These are phyloP conservation scores for Botryosphaeria dothidea DNA, from an alignment of 2,329 filamentous ascomycete genomes.

Conservation along the genomic window DNA sequence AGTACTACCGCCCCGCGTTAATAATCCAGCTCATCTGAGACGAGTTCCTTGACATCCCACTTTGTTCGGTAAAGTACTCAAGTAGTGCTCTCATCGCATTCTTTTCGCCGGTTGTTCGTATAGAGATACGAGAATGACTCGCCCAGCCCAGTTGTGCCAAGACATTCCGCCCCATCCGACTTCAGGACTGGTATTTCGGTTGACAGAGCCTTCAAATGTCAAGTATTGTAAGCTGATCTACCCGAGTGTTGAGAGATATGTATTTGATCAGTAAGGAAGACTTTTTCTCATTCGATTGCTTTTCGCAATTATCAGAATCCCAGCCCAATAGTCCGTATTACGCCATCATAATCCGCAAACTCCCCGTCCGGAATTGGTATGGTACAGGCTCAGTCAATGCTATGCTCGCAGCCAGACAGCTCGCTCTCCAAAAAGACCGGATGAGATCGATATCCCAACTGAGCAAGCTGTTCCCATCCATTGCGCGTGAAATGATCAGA, in stretches of 20 bases:
- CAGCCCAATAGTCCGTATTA: slow-evolving; percentile 18
- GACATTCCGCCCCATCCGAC: no score
- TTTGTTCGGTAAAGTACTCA: no score
- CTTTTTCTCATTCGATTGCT: slow-evolving; percentile 14
- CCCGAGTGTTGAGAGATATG: background rate
- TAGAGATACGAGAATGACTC: no score
- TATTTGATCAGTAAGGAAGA: background rate
- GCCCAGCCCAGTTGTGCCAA: no score
- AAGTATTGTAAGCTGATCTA: no score
- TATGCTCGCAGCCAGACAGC: slow-evolving; percentile 7
- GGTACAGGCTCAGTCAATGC: slow-evolving; percentile 18
- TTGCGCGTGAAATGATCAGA: background rate
- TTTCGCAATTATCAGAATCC: slow-evolving; percentile 19
- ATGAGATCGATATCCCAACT: background rate
- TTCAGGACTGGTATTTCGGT: background rate
- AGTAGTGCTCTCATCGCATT: no score
- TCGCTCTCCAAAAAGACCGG: background rate
- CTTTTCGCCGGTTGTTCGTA: no score
- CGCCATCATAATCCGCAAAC: slow-evolving; percentile 20
- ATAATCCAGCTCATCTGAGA: background rate
- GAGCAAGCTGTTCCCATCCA: slow-evolving; percentile 7
- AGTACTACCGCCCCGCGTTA: background rate
- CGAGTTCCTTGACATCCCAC: no score
- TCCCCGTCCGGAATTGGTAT: slow-evolving; percentile 20
- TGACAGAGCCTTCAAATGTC: no score